These are phyloP conservation scores for Falciphora oryzae DNA, from an alignment of 2,329 filamentous ascomycete genomes.

Conservation along the genomic window DNA sequence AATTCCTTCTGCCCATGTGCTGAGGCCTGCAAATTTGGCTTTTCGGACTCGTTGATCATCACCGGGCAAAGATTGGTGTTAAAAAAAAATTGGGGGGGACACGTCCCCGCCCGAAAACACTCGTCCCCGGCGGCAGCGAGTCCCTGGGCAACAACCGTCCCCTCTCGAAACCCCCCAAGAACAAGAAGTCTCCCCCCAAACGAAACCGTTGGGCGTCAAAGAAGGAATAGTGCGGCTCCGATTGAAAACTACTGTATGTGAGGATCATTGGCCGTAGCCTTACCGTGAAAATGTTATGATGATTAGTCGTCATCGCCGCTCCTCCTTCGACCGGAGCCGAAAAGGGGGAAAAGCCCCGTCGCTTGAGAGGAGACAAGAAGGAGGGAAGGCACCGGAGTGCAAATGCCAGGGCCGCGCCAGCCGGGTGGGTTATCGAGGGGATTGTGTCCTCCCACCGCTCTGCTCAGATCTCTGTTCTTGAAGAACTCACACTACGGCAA, in stretches of 20 bases:
- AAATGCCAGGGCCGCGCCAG: neutral
- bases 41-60: conserved; percentile 32
- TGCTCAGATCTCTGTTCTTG: conserved; percentile 33
- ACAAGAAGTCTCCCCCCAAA: neutral
- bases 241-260: conserved; percentile 10
- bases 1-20: neutral
- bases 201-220: neutral
- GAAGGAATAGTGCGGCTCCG: conserved; percentile 2
- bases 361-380: neutral
- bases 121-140: neutral
- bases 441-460: conserved; percentile 5
- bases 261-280: conserved; percentile 1
- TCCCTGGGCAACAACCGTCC: neutral
- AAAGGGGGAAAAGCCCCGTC: neutral
- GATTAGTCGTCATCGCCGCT: neutral
- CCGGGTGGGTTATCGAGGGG: neutral
- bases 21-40: conserved; percentile 35
- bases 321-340: neutral
- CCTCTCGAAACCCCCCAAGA: neutral
- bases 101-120: neutral
- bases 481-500: conserved; percentile 8
- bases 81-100: neutral
- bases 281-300: neutral
- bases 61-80: conserved; percentile 21
- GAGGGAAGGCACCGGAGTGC: neutral